Conservation (phyloP, 139 green algal species). For the Desmodesmus armatus region DNA sequence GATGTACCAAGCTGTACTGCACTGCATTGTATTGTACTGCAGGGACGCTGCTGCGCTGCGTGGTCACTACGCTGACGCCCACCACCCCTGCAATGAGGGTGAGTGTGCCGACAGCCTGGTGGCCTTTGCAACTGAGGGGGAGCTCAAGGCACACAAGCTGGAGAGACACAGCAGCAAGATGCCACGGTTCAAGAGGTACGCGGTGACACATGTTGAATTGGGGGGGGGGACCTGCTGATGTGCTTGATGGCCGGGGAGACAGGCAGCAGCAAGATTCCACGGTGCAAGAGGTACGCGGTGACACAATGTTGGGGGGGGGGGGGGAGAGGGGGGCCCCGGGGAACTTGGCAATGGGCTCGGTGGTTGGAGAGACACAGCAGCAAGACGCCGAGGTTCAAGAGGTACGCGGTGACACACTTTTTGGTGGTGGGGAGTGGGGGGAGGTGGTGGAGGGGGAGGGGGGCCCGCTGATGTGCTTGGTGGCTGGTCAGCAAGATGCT, state of each 20-base stretch:
- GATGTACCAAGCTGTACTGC: no score
- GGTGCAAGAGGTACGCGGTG: no score
- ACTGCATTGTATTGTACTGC: neutral
- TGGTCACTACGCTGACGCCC: constrained; percentile 41
- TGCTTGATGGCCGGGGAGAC: no score
- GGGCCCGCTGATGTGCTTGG: neutral
- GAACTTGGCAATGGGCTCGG: no score
- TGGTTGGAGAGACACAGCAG: constrained; percentile 55
- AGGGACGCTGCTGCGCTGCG: constrained; percentile 36
- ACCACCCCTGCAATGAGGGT: constrained; percentile 71
- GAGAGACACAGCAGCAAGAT: constrained; percentile 57
- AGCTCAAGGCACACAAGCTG: constrained; percentile 67
- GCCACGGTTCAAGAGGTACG: constrained; percentile 45
- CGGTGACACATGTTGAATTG: neutral
- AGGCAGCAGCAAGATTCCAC: neutral
- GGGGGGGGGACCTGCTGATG: neutral
- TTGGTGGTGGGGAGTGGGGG: no score
- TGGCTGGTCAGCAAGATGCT: no score
- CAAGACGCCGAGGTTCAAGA: constrained; percentile 47
- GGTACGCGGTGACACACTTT: neutral
- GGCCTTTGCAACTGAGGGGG: constrained; percentile 71
- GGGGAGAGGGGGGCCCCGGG: no score
- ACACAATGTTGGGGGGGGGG: no score
- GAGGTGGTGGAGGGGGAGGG: no score
- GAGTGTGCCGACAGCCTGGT: constrained; percentile 70